A percentile compares a stretch with the other conserved stretches of the same genome.
Evolutionary conservation across 257 asterid species (phyloP).

Genomic region (Jacaranda copaia): DNA sequence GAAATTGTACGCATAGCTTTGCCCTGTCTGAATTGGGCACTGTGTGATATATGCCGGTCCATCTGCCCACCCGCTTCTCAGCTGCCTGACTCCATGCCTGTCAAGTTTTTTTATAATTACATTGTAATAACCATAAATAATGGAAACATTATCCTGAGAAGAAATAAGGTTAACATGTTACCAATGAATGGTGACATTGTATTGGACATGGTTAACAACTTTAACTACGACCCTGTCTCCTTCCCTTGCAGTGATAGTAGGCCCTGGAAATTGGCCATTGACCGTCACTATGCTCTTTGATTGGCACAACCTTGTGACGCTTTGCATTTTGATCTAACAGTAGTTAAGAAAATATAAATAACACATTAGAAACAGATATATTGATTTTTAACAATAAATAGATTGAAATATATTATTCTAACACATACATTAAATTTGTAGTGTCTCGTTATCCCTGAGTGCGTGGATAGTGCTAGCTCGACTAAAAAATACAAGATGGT

Average conservation of each 20-base stretch:
- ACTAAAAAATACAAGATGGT: slow-evolving; percentile 38
- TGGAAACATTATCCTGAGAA: neutral
- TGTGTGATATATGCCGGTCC: slow-evolving; percentile 72
- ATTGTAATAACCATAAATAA: neutral
- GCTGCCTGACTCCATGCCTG: slow-evolving; percentile 73
- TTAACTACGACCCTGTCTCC: slow-evolving; percentile 65
- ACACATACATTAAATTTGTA: slow-evolving; percentile 59
- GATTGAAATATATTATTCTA: neutral
- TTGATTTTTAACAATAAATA: neutral
- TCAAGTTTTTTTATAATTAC: neutral
- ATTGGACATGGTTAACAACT: slow-evolving; percentile 61
- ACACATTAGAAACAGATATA: neutral
- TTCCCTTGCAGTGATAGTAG: slow-evolving; percentile 67
- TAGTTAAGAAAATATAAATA: neutral
- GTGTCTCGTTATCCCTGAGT: slow-evolving; percentile 53
- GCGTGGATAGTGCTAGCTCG: slow-evolving; percentile 44
- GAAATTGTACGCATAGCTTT: slow-evolving; percentile 63
- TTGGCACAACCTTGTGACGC: slow-evolving; percentile 61
- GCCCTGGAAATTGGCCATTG: slow-evolving; percentile 73
- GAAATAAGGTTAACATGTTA: slow-evolving; percentile 9
- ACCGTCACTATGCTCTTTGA: slow-evolving; percentile 69
- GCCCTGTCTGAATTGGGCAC: slow-evolving; percentile 71
- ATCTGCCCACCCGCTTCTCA: slow-evolving; percentile 77
- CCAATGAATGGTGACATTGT: slow-evolving; percentile 72
- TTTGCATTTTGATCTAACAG: slow-evolving; percentile 59